A percentile compares a stretch with the other conserved stretches of the same genome.
Evolutionary conservation across 164 flowering plant genomes (phyloP).

Genomic region (Nelumbo lutea): DNA sequence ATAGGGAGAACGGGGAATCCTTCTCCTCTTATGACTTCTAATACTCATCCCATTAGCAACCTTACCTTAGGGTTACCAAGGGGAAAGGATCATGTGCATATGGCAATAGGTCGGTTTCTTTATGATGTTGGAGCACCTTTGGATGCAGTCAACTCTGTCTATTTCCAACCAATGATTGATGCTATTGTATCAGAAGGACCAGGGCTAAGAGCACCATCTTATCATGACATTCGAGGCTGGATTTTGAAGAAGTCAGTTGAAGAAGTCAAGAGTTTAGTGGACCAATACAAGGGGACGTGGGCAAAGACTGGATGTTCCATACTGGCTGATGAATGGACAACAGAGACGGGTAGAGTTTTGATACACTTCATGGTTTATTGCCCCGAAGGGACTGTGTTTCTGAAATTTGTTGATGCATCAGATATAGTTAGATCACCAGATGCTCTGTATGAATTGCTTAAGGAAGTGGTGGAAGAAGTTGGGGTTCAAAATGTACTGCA

Average conservation of each 20-base stretch:
- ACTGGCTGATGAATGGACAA: slow-evolving; percentile 59
- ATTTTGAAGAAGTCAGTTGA: slow-evolving; percentile 64
- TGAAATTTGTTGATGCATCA: slow-evolving; percentile 66
- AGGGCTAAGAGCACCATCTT: slow-evolving; percentile 43
- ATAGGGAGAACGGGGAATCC: slow-evolving; percentile 36
- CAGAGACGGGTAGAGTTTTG: slow-evolving; percentile 41
- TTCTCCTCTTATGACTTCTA: slow-evolving; percentile 10
- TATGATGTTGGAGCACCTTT: slow-evolving; percentile 71
- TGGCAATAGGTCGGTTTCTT: slow-evolving; percentile 76
- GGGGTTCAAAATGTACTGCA: slow-evolving; percentile 71
- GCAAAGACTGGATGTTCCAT: slow-evolving; percentile 76
- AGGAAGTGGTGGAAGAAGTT: slow-evolving; percentile 80
- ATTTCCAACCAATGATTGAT: slow-evolving; percentile 89
- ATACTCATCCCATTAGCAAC: slow-evolving; percentile 14
- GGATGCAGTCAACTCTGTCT: slow-evolving; percentile 64
- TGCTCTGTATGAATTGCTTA: slow-evolving; percentile 53
- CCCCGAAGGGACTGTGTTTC: slow-evolving; percentile 71
- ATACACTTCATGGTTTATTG: slow-evolving; percentile 55
- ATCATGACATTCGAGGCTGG: slow-evolving; percentile 73
- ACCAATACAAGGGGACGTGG: slow-evolving; percentile 41
- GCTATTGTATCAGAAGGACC: slow-evolving; percentile 63
- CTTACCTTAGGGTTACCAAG: slow-evolving; percentile 17
- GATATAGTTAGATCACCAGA: slow-evolving; percentile 40
- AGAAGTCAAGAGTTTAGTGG: slow-evolving; percentile 49
- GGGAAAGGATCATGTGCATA: slow-evolving; percentile 36